phyloP scores from a whole-genome alignment of 2,329 filamentous ascomycete genomes.

The Aspergillus sp. region DNA sequence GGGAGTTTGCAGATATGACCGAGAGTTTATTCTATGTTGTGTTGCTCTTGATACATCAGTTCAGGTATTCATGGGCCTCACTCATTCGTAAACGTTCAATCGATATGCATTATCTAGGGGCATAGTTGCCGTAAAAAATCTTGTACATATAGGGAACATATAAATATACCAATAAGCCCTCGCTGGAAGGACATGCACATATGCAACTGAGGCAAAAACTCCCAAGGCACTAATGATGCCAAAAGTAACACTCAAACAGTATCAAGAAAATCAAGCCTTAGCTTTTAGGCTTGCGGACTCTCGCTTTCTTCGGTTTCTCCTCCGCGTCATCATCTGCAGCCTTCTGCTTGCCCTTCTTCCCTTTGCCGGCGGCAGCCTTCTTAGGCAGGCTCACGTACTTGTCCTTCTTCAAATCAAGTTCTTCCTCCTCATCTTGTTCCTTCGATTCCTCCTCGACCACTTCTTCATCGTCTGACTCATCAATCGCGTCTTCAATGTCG shows the following conservation, averaged over 20 bases:
- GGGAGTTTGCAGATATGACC: no score
- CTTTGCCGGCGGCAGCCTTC: conserved; percentile 31
- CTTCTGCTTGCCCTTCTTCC: conserved; percentile 35
- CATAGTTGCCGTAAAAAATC: not conserved
- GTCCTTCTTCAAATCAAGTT: conserved; percentile 82
- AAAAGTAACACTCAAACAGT: not conserved
- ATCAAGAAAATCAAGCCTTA: conserved; percentile 10
- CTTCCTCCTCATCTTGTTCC: conserved; percentile 64
- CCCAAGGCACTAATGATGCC: not conserved
- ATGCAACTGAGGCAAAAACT: not conserved
- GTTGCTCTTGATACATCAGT: no score
- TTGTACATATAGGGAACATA: not conserved
- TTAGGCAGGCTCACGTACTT: conserved; percentile 95
- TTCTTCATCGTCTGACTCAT: conserved; percentile 76
- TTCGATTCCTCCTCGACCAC: conserved; percentile 47
- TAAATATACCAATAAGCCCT: not conserved
- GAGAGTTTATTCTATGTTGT: no score
- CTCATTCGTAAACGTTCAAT: no score
- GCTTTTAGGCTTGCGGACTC: conserved; percentile 27
- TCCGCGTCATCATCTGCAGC: conserved; percentile 28
- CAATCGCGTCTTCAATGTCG: conserved; percentile 91
- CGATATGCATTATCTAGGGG: no score
- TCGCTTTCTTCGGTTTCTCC: conserved; percentile 49
- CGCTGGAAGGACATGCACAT: not conserved
- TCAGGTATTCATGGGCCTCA: no score